Conservation (phyloP, 306 rosid genomes). For the Ormosia emarginata region DNA sequence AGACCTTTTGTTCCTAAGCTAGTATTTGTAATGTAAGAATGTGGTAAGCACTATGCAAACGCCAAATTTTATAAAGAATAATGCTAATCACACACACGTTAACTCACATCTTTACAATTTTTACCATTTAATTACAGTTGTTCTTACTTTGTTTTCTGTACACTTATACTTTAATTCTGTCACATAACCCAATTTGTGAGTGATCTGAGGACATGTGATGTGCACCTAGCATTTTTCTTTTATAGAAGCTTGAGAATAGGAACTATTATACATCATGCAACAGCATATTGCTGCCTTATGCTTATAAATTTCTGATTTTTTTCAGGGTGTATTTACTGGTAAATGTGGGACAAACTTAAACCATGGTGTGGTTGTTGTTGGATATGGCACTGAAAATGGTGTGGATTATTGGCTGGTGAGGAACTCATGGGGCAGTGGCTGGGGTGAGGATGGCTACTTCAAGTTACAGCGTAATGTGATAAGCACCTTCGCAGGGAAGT, state of each 20-base stretch:
- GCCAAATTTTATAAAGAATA: neutral
- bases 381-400: conserved; percentile 83
- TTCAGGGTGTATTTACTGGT: conserved; percentile 85
- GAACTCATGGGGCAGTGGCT: conserved; percentile 86
- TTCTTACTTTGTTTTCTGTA: no score
- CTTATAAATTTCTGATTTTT: neutral
- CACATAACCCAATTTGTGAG: no score
- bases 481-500: conserved; percentile 44
- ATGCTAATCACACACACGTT: neutral
- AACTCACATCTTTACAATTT: no score
- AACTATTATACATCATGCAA: neutral
- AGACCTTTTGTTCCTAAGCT: neutral
- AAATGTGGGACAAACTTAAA: conserved; percentile 63
- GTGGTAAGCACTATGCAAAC: neutral
- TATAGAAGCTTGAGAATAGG: neutral
- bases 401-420: conserved; percentile 89
- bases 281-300: neutral
- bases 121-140: no score
- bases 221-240: no score
- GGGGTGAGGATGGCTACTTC: conserved; percentile 94
- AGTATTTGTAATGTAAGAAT: neutral
- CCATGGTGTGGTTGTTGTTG: conserved; percentile 87
- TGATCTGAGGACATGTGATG: no score
- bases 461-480: conserved; percentile 62
- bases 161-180: no score